Percentiles rank a stretch among this genome's conserved stretches.
Conservation (phyloP, 805 yeast genomes). For the Zygotorulaspora danielsina region DNA sequence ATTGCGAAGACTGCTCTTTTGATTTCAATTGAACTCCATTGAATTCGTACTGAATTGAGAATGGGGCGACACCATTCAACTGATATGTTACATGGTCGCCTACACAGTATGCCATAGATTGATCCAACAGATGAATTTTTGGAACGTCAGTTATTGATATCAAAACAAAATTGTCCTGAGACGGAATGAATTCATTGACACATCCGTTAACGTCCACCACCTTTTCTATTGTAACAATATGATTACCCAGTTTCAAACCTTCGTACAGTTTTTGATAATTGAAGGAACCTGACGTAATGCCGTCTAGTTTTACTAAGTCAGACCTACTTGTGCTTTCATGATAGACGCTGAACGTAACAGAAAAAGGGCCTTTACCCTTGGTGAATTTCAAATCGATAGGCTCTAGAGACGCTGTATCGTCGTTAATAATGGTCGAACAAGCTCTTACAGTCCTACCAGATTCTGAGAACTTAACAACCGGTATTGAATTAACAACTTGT, state of each 20-base stretch:
- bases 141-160: conserved; percentile 77
- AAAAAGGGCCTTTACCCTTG: conserved; percentile 59
- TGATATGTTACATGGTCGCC: conserved; percentile 84
- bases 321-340: conserved; percentile 57
- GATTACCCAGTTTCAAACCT: conserved; percentile 64
- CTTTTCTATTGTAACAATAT: conserved; percentile 52
- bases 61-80: conserved; percentile 76
- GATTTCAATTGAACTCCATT: conserved; percentile 58
- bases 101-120: conserved; percentile 65
- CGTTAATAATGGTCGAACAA: conserved; percentile 41
- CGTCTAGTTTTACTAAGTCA: conserved; percentile 43
- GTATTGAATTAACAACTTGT: conserved; percentile 59
- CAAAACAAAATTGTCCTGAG: conserved; percentile 38
- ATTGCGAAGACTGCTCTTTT: conserved; percentile 44
- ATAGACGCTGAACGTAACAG: conserved; percentile 51
- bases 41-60: conserved; percentile 68
- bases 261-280: conserved; percentile 44
- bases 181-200: conserved; percentile 40
- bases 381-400: conserved; percentile 52
- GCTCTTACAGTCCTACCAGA: conserved; percentile 48
- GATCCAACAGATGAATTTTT: conserved; percentile 46
- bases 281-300: conserved; percentile 39
- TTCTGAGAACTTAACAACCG: conserved; percentile 50
- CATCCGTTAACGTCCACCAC: conserved; percentile 73
- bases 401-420: conserved; percentile 35